A percentile compares a stretch with the other conserved stretches of the same genome.
Evolutionary conservation across 2,329 filamentous ascomycete species (phyloP).

Genomic region (Penicillium sp.): DNA sequence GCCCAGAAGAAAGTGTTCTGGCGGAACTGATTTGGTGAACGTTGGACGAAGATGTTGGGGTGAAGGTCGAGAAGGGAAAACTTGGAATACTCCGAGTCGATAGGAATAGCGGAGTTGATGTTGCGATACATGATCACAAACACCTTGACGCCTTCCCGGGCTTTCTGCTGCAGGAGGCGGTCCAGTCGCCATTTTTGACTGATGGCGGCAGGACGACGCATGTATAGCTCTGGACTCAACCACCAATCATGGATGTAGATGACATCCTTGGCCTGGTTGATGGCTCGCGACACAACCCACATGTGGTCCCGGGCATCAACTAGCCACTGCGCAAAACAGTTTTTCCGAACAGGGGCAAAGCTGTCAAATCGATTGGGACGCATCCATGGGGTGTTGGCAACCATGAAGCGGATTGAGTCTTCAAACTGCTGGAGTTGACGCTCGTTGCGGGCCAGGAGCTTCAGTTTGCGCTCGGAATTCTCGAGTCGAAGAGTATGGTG

Average conservation of each 20-base stretch:
- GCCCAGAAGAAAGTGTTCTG: conserved; percentile 99
- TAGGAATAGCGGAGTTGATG: conserved; percentile 94
- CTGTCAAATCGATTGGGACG: conserved; percentile 84
- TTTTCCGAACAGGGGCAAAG: conserved; percentile 84
- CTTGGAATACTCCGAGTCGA: conserved; percentile 98
- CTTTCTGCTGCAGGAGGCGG: conserved; percentile 88
- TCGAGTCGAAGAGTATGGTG: conserved; percentile 86
- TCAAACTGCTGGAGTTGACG: conserved; percentile 89
- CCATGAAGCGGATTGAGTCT: conserved; percentile 87
- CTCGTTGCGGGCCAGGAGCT: conserved; percentile 87
- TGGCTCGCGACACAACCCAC: conserved; percentile 97
- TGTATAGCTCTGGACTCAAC: conserved; percentile 93
- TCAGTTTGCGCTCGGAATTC: conserved; percentile 90
- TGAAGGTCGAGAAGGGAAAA: conserved; percentile 93
- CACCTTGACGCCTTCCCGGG: conserved; percentile 91
- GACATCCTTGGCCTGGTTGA: conserved; percentile 95
- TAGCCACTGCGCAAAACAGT: conserved; percentile 91
- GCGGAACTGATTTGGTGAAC: conserved; percentile 95
- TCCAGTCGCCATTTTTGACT: conserved; percentile 98
- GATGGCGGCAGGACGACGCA: conserved; percentile 89
- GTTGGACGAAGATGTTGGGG: conserved; percentile 92
- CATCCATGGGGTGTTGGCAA: conserved; percentile 78
- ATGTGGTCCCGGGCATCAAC: conserved; percentile 97
- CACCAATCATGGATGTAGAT: conserved; percentile 99
- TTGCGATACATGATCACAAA: conserved; percentile 98